A percentile compares a stretch with the other conserved stretches of the same genome.
Conservation (phyloP, 306 rosid species). For the cucumber (Cucumis sativus) region Cucumber_9930_V3 NC_026657.2:11787501-11788000, state of each 20-base stretch:
- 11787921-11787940: too few relatives aligned
- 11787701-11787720: background rate
- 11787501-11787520: conserved; percentile 93
- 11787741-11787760: background rate
- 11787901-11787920: too few relatives aligned
- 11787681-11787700: background rate
- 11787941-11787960: too few relatives aligned
- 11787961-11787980: too few relatives aligned
- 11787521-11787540: conserved; percentile 62
- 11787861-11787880: too few relatives aligned
- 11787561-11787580: conserved; percentile 78
- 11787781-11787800: background rate
- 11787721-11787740: background rate
- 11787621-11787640: background rate
- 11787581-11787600: conserved; percentile 62
- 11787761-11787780: background rate
- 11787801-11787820: background rate
- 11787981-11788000: background rate
- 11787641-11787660: background rate
- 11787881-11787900: too few relatives aligned
- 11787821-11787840: background rate
- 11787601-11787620: conserved; percentile 22
- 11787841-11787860: too few relatives aligned
- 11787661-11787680: background rate
- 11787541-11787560: conserved; percentile 64